These are phyloP conservation scores for Amanita rimosa DNA, from an alignment of 768 basidiomycete species.

Conservation along the genomic window DNA sequence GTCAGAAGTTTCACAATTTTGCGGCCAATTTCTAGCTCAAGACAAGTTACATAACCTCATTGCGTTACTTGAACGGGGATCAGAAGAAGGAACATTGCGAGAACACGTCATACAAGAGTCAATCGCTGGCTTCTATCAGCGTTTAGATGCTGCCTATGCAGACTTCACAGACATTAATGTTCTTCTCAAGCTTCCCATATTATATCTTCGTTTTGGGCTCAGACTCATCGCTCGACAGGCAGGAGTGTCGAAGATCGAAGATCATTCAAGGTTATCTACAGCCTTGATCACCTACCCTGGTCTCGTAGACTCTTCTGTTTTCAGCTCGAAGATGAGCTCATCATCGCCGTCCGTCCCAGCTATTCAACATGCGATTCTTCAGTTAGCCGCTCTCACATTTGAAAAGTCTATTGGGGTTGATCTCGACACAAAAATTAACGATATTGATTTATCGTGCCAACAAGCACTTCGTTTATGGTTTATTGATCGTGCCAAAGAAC, in stretches of 20 bases:
- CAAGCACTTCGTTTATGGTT: constrained; percentile 75
- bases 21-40: constrained; percentile 38
- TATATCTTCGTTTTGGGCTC: constrained; percentile 62
- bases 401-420: constrained; percentile 33
- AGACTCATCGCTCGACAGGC: constrained; percentile 26
- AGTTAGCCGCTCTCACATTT: constrained; percentile 33
- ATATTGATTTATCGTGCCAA: constrained; percentile 47
- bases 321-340: neutral
- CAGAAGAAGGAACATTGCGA: constrained; percentile 30
- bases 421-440: constrained; percentile 15
- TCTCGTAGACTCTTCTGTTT: constrained; percentile 31
- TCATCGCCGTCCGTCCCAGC: constrained; percentile 18
- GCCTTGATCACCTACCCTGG: constrained; percentile 22
- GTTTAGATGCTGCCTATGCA: constrained; percentile 55
- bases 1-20: constrained; percentile 71
- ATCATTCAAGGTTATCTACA: constrained; percentile 11
- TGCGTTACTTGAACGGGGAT: constrained; percentile 20
- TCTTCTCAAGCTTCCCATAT: constrained; percentile 57
- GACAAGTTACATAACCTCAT: constrained; percentile 41
- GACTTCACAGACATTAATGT: constrained; percentile 62
- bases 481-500: constrained; percentile 62
- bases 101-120: constrained; percentile 74
- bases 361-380: constrained; percentile 34
- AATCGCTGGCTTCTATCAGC: constrained; percentile 63
- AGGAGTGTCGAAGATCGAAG: constrained; percentile 11